phyloP scores from a whole-genome alignment of 257 asterid species.

The Petunia secreta region DNA sequence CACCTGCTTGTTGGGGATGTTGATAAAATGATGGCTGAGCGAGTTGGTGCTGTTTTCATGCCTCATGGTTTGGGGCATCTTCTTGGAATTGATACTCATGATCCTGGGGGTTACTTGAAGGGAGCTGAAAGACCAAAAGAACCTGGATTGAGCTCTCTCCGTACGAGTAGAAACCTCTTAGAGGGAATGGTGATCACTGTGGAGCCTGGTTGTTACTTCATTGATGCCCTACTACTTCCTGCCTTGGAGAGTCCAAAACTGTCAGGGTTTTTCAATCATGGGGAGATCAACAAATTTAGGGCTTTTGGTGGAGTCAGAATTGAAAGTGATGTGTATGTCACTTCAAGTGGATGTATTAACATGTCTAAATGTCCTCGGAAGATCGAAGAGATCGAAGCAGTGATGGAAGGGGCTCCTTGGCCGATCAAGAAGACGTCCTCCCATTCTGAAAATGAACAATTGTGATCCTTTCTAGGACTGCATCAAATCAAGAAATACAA shows the following conservation, averaged over 20 bases:
- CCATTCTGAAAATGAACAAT: conserved; percentile 33
- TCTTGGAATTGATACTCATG: conserved; percentile 95
- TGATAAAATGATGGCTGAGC: conserved; percentile 73
- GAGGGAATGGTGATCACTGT: conserved; percentile 98
- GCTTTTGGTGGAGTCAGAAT: conserved; percentile 95
- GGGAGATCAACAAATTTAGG: conserved; percentile 65
- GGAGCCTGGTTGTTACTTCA: conserved; percentile 97
- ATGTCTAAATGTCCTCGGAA: conserved; percentile 86
- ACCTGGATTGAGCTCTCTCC: conserved; percentile 83
- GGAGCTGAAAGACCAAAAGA: conserved; percentile 83
- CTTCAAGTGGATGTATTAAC: conserved; percentile 71
- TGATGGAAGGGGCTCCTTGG: conserved; percentile 95
- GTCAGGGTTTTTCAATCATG: conserved; percentile 69
- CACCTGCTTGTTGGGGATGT: conserved; percentile 74
- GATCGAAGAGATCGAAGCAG: conserved; percentile 85
- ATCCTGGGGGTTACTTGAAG: conserved; percentile 94
- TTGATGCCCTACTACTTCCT: conserved; percentile 82
- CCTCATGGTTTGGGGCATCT: conserved; percentile 99
- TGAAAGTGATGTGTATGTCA: conserved; percentile 91
- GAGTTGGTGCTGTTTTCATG: conserved; percentile 88
- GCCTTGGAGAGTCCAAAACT: conserved; percentile 74
- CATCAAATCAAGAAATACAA: background rate
- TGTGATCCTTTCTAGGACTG: conserved; percentile 22
- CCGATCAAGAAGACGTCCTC: conserved; percentile 46
- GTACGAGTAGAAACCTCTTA: conserved; percentile 82